Evolutionary conservation across 1,284 basidiomycete genomes (phyloP), one percentile per base, ranked within the genome.

Genomic region (Marasmius oreades): DNA sequence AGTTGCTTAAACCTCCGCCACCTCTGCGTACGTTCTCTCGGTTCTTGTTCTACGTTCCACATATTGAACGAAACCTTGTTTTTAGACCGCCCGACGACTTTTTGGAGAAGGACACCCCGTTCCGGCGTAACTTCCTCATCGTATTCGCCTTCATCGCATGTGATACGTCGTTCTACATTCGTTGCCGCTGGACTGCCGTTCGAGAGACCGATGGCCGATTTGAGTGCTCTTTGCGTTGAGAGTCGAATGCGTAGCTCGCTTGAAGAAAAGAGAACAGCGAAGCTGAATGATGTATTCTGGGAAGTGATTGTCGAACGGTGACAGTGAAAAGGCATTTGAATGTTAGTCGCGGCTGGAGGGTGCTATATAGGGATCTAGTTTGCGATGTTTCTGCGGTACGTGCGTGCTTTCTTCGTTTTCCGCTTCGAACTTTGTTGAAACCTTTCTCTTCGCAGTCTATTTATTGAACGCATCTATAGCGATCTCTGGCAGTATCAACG

Each of bases 91-190:
- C 86, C 87, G 0, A 87, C 81, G 2, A 85, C 87, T 0, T 89
- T 89, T 67, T 89, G 86, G 87, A 75, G 85, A 31, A 82, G 80
- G 59, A 86, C 82, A 2, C 77, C 71, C 42, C 79, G 82, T 11
- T 87, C 85, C 20, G 86, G 85, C 18, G 82, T 89, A 1, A 78
- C 84, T 37, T 77, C 74, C 1, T 78, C 84, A 6, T 82, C 81
- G 0, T 88, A 86, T 63, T 87, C 88, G 7, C 86, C 86, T 0
- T 79, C 84, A 0, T 80, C 80, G 0, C 82, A 87, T 65, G 78
- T 86, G 56, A 77, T 90, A 43, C 84, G 88, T 37, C 80, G 86
- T 4, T 84, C 86, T 4, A 88, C 86, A 0, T 89, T 86, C 62
- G 78, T 89, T 59, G 87, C 86, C 24, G 86, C 86, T 16, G 86